Evolutionary conservation across 129 eudicot genomes (phyloP), one percentile per base, ranked within the genome.

Genomic region (Tagetes erecta): DNA sequence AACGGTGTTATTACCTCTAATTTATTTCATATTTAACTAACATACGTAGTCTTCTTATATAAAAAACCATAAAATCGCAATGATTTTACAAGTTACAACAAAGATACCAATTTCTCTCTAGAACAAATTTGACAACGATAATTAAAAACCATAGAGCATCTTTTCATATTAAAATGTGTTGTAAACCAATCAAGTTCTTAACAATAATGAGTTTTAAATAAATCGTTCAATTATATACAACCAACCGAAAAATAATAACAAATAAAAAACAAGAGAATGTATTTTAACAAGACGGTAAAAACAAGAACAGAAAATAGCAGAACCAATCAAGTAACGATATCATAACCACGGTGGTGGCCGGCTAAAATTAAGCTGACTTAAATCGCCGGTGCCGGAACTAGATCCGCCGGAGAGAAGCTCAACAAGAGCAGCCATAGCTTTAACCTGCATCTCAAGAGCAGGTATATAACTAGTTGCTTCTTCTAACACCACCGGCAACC

Each of bases 351-450:
- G 65, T 71, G 82, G 68, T 78, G 78, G 64, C 76, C 64, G 68
- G 71, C 39, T 62, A 5, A 39, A 51, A 60, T 66, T 72, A 49
- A 64, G 73, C 80, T 11, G 78, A 72, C 53, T 52, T 33, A 47
- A 6, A 44, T 10, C 67, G 47, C 79, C 83, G 68, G 83, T 64
- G 81, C 80, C 81, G 52, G 30, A 76, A 67, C 39, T 11, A 0
- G 45, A 56, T 45, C 75, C 59, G 13, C 50, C 65, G 5, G 81
- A 72, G 10, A 91, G 66, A 64, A 88, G 73, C 1, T 69, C 85
- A 13, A 87, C 79, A 55, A 91, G 81, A 59, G 83, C 88, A 57
- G 92, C 64, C 95, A 91, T 84, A 45, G 95, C 88, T 70, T 84
- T 80, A n/a, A 86, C 77, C 38, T 83, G 91, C 91, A 86, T 83